phyloP scores from a whole-genome alignment of 176 grass and related monocot genomes.

The Paspalum notatum region DNA sequence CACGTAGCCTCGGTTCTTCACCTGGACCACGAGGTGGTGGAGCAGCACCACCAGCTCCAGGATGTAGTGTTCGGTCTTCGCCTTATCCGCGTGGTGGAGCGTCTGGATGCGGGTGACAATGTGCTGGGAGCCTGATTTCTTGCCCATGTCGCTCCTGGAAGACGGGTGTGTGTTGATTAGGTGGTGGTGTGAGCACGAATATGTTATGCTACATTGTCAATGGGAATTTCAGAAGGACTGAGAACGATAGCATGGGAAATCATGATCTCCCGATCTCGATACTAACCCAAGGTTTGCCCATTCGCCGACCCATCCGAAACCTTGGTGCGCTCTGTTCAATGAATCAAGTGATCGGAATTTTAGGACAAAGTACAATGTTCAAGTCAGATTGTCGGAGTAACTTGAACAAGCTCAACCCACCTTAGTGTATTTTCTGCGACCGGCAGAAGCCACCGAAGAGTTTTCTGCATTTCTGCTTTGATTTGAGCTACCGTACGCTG shows the following conservation, averaged over 20 bases:
- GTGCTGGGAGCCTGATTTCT: slow-evolving; percentile 57
- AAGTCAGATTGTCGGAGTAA: slow-evolving; percentile 18
- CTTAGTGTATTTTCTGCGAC: slow-evolving; percentile 90
- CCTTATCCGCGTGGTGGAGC: slow-evolving; percentile 83
- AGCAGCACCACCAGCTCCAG: slow-evolving; percentile 84
- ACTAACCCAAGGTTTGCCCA: slow-evolving; percentile 97
- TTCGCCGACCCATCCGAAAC: slow-evolving; percentile 97
- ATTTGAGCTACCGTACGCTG: slow-evolving; percentile 82
- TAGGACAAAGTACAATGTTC: background rate
- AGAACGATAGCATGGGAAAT: background rate
- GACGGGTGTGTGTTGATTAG: background rate
- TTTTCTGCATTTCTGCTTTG: slow-evolving; percentile 95
- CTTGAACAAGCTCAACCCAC: slow-evolving; percentile 43
- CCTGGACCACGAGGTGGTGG: slow-evolving; percentile 79
- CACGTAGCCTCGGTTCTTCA: slow-evolving; percentile 80
- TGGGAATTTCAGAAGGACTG: background rate
- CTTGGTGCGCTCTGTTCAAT: slow-evolving; percentile 86
- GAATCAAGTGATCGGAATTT: background rate
- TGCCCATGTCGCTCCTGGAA: slow-evolving; percentile 71
- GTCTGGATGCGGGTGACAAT: slow-evolving; percentile 73
- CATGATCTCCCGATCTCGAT: slow-evolving; percentile 9
- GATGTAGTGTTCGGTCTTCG: slow-evolving; percentile 69
- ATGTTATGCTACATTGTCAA: background rate
- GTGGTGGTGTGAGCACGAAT: background rate
- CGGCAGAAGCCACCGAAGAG: slow-evolving; percentile 76